Evolutionary conservation across 2,329 filamentous ascomycete species (phyloP), one percentile per base, ranked within the genome.

Genomic region (Colletotrichum liriopes): DNA sequence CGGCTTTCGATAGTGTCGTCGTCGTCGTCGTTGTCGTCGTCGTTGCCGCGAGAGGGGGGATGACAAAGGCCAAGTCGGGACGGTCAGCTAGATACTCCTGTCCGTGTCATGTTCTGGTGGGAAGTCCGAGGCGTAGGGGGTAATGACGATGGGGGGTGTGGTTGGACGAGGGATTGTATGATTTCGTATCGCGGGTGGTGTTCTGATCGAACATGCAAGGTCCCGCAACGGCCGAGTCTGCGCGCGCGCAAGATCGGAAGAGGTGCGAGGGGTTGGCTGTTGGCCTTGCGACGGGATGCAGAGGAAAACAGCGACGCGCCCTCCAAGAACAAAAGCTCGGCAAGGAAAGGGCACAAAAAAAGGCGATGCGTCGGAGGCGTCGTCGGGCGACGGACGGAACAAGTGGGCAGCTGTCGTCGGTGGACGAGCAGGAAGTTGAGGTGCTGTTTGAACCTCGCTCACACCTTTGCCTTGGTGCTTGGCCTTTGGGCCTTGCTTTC

Each of bases 21-120:
- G 14, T 62, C 35, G 14, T 37, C 51, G 51, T 41, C 14, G 43
- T 64, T 35, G 60, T 61, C 37, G 65, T 37, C 51, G 51, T 41
- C 14, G 43, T 54, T 35, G 60, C 54, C 37, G 45, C 54, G 55
- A 51, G 32, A 29, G 39, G 37, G n/a, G 37, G 60, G 32, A 23
- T 54, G 58, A 35, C 45, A 43, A 41, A 62, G 37, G 35, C 52
- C 43, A 29, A 23, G 29, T 47, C 35, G 45, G 32, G 49, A 39
- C 51, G 45, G 54, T 71, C 63, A 73, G 37, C 67, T 71, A 71
- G 63, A 54, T 52, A 60, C 67, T 54, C 16, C 58, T 49, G 67
- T 26, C 67, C 67, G 67, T 64, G 39, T 73, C 69, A 68, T 68
- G 47, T 45, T 68, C 58, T 51, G 29, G 47, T 26, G 43, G 20